Evolutionary conservation across 2,329 filamentous ascomycete genomes (phyloP).

Genomic region (Phialemonium atrogriseum): DNA sequence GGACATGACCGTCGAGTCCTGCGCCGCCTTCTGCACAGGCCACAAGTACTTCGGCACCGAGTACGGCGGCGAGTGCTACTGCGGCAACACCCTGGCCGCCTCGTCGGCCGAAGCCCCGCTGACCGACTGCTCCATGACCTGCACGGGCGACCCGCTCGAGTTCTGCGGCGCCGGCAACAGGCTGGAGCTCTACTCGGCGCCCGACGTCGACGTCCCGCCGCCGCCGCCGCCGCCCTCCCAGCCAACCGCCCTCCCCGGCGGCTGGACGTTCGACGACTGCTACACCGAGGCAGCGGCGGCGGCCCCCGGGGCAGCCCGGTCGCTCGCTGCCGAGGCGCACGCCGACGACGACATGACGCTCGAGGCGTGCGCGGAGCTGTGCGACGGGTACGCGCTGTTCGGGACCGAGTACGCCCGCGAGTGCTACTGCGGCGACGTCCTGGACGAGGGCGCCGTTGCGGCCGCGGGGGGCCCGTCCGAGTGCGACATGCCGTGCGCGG

Average conservation of each 20-base stretch:
- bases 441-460: slow-evolving; percentile 18
- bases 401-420: slow-evolving; percentile 35
- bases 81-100: slow-evolving; percentile 21
- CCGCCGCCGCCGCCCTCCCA: slow-evolving; percentile 18
- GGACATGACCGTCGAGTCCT: slow-evolving; percentile 29
- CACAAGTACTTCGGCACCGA: slow-evolving; percentile 40
- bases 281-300: slow-evolving; percentile 34
- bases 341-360: slow-evolving; percentile 41
- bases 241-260: slow-evolving; percentile 20
- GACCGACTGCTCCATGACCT: slow-evolving; percentile 25
- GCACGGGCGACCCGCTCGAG: slow-evolving; percentile 24
- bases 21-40: slow-evolving; percentile 24
- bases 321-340: slow-evolving; percentile 30
- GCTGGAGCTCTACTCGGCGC: slow-evolving; percentile 15
- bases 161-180: slow-evolving; percentile 27
- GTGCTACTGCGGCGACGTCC: slow-evolving; percentile 27
- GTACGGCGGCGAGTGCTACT: slow-evolving; percentile 28
- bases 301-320: too few species aligned
- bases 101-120: slow-evolving; percentile 18
- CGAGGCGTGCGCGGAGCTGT: slow-evolving; percentile 36
- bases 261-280: slow-evolving; percentile 27
- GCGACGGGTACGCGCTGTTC: slow-evolving; percentile 29
- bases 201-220: slow-evolving; percentile 24
- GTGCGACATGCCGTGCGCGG: slow-evolving; percentile 32
- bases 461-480: slow-evolving; percentile 22